Base-by-base conservation (phyloP, 106 monocot genomes). In the Alisma plantagoaquatica region DNA sequence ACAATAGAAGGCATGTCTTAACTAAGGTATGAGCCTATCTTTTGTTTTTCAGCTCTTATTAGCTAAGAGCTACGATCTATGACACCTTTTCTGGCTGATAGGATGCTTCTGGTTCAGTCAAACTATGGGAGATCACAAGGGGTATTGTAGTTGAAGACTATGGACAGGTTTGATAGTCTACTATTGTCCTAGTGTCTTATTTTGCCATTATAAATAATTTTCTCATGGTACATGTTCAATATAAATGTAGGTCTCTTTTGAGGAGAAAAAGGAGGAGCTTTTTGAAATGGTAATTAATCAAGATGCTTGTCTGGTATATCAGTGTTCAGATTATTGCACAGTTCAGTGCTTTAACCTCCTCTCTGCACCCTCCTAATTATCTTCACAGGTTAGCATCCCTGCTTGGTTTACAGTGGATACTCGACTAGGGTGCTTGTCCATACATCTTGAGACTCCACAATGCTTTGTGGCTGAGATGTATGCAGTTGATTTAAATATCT, bases 261-360 rank as follows among this genome's bases (percentile, higher is more conserved):
- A 89, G 26, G 73, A 89, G 62, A 98, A 90, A 64, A 98, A 98
- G 65, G 74, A 89, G 72, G 81, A 89, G 19, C 65, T 98, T 18
- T 98, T 98, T 78, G 96, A 98, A 75, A 89, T 84, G 96, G 96
- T 98, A 75, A 20, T n/a, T n/a, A n/a, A n/a, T n/a, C n/a, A n/a
- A n/a, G n/a, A n/a, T n/a, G n/a, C n/a, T n/a, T n/a, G n/a, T n/a
- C n/a, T n/a, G n/a, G n/a, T n/a, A n/a, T n/a, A n/a, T n/a, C n/a
- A n/a, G n/a, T n/a, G n/a, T n/a, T n/a, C n/a, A n/a, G n/a, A n/a
- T n/a, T n/a, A n/a, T n/a, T n/a, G n/a, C n/a, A n/a, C n/a, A n/a
- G n/a, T n/a, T n/a, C n/a, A n/a, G n/a, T n/a, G n/a, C n/a, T n/a
- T n/a, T n/a, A n/a, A n/a, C n/a, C n/a, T n/a, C n/a, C n/a, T n/a